Percentiles rank a stretch among this genome's conserved stretches.
phyloP scores from a whole-genome alignment of 2,329 filamentous ascomycete genomes.

The Podosphaera aphanis region DNA sequence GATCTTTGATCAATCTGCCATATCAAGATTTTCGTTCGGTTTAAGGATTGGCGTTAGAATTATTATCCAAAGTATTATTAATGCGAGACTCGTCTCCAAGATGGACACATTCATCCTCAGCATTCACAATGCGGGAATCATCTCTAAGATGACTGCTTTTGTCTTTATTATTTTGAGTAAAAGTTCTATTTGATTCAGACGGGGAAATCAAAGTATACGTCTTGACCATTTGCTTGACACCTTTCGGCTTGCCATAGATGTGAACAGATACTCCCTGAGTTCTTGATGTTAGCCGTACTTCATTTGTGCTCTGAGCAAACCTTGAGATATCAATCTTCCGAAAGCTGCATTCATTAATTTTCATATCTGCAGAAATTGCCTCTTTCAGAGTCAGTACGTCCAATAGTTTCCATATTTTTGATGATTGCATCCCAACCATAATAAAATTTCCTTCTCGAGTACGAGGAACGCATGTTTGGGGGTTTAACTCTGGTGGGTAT shows the following conservation, averaged over 20 bases:
- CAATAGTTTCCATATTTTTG: not conserved
- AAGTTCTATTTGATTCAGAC: not conserved
- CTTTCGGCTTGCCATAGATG: not conserved
- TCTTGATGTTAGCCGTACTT: not conserved
- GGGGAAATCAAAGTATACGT: not conserved
- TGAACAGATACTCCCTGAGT: not conserved
- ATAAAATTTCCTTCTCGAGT: not conserved
- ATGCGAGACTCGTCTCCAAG: too few species aligned
- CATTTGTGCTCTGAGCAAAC: not conserved
- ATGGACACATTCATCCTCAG: too few species aligned
- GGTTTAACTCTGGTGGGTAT: not conserved
- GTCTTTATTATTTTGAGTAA: too few species aligned
- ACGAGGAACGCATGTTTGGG: not conserved
- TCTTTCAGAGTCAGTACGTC: not conserved
- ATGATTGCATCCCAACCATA: not conserved
- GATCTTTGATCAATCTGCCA: not conserved
- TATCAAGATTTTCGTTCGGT: not conserved
- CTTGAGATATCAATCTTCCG: not conserved
- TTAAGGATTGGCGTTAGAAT: too few species aligned
- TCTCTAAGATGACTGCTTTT: too few species aligned
- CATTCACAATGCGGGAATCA: too few species aligned
- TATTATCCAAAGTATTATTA: too few species aligned
- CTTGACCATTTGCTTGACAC: not conserved
- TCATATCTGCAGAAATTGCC: not conserved
- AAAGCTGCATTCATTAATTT: not conserved